Conservation (phyloP, 2,329 filamentous ascomycete genomes). For the Pseudocercospora musae region DNA sequence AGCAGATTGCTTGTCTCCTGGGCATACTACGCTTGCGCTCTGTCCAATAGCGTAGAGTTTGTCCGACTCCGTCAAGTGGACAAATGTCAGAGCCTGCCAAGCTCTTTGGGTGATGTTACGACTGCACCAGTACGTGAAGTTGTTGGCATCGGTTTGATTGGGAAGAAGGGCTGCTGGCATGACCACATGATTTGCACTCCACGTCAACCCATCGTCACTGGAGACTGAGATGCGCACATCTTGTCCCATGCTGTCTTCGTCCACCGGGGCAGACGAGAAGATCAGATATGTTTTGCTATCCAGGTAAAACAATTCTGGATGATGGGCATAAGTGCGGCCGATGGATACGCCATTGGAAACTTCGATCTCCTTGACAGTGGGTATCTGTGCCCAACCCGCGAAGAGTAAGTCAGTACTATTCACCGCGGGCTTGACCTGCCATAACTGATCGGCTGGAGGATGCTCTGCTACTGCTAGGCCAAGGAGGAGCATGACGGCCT, state of each 20-base stretch:
- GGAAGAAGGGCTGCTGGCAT: neutral
- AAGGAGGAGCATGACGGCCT: neutral
- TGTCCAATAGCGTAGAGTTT: neutral
- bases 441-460: neutral
- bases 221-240: neutral
- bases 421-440: neutral
- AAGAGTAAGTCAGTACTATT: neutral
- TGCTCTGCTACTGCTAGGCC: neutral
- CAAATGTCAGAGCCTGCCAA: neutral
- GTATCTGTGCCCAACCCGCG: neutral
- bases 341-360: neutral
- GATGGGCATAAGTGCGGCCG: neutral
- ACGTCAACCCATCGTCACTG: neutral
- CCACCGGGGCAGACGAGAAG: neutral
- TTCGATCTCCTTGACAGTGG: neutral
- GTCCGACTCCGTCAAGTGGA: neutral
- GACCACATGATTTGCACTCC: neutral
- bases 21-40: neutral
- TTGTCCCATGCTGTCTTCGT: neutral
- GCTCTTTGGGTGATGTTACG: neutral
- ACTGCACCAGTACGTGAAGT: neutral
- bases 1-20: neutral
- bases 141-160: neutral
- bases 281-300: neutral
- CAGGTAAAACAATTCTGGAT: neutral